Base-by-base conservation (phyloP, 495 filamentous ascomycete species). In the Penicillium turbatum region DNA sequence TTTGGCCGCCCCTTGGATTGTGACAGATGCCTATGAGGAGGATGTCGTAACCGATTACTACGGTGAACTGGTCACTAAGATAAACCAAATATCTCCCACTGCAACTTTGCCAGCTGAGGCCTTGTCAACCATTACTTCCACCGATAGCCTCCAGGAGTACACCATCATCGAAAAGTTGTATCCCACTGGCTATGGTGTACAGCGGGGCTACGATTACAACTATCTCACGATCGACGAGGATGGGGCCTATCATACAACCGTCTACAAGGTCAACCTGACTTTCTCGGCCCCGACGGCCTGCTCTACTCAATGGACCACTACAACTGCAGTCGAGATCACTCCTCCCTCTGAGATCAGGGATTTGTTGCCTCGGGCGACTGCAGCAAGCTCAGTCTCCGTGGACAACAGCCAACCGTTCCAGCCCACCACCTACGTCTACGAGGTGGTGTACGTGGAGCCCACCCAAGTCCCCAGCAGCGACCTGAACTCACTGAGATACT, bases 151-250 rank as follows among this genome's bases (percentile, higher is more conserved):
- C 39, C 46, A 39, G 10, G 40, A 53, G 43, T 62, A 59, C 53
- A 71, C 70, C 6, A 19, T 76, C 17, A 55, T 76, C 19, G 29
- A 72, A 36, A 46, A 75, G 32, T 54, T 71, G n/a, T 61, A 73
- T 42, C 60, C 69, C 5, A 59, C 62, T 12, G 67, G 56, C 15
- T 56, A 58, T 7, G 65, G 69, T 9, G 48, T 38, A 0, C 13
- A 38, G 2, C 47, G 32, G 48, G 19, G 15, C 34, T 47, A 63
- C 42, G 55, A 46, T 42, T 51, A 48, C 30, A 44, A 57, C 42
- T 3, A 17, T 17, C 0, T 12, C 8, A 1, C 45, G 34, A 29
- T 26, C 36, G 54, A 51, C 29, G 36, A 36, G 1, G 53, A 59
- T 4, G 56, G 55, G 29, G 39, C 26, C 30, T 46, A 57, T 37